Evolutionary conservation across 2,329 filamentous ascomycete genomes (phyloP), one percentile per base, ranked within the genome.

Genomic region (Dichotomopilus funicola): DNA sequence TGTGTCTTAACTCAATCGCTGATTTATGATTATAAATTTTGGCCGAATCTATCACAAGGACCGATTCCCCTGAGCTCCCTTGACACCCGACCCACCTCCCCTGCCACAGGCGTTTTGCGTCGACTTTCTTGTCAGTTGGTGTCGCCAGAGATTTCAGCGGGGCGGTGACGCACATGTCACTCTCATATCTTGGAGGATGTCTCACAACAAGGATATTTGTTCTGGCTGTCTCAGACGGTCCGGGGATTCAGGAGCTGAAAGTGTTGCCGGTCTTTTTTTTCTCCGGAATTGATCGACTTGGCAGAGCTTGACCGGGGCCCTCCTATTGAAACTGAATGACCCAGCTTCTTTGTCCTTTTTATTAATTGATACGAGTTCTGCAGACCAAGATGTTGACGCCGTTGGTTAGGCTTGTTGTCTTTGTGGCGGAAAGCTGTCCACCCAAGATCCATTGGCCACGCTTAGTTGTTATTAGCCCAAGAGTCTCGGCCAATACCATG

Each of bases 401-500:
- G 27, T 19, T 27, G 45, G 40, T 54, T 37, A 44, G 36, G 6
- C 51, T 3, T 4, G 35, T n/a, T 44, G 34, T 9, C 10, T 35
- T 33, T 49, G 54, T 49, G 44, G 49, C 54, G 54, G 54, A 44
- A 48, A 44, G 49, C 40, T 55, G 49, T 52, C 54, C 12, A n/a
- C 34, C 54, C 54, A 36, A 11, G 4, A 13, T 8, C 37, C 4
- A n/a, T 13, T 31, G n/a, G n/a, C n/a, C n/a, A n/a, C n/a, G n/a
- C n/a, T n/a, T n/a, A n/a, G 11, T 38, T 27, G 10, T 27, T 37
- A 49, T 31, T 42, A n/a, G 50, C 49, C 46, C 48, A 34, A 38
- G 19, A 37, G 41, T 49, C 13, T 40, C 13, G 6, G 10, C 38
- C n/a, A 19, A 33, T 44, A 27, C 38, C 13, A 37, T 12, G 12